These are phyloP conservation scores for Skeletonema grethae DNA, from an alignment of 108 stramenopile genomes.

Conservation along the genomic window DNA sequence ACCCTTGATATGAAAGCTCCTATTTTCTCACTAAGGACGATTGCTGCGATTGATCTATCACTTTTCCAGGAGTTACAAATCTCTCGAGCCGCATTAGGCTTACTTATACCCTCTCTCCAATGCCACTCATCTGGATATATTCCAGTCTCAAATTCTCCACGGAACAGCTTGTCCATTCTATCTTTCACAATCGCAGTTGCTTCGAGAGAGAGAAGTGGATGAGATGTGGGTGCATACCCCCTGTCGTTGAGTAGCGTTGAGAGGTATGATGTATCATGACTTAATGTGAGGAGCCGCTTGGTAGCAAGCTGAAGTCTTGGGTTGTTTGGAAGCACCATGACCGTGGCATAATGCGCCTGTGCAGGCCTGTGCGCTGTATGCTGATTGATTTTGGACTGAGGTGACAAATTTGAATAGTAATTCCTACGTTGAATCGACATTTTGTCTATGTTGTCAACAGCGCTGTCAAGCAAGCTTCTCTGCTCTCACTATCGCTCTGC, in stretches of 20 bases:
- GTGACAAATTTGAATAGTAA: too few relatives aligned
- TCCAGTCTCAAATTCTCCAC: conserved; percentile 61
- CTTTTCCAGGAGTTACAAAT: conserved; percentile 76
- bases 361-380: too few relatives aligned
- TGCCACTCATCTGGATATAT: conserved; percentile 80
- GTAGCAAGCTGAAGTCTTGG: background rate
- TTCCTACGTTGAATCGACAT: too few relatives aligned
- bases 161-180: conserved; percentile 36
- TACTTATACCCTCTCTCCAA: conserved; percentile 56
- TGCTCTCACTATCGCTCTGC: too few relatives aligned
- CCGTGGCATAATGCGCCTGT: too few relatives aligned
- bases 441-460: too few relatives aligned
- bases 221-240: background rate
- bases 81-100: conserved; percentile 46
- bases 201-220: background rate
- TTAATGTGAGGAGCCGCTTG: background rate
- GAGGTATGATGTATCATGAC: background rate
- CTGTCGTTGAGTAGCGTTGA: background rate
- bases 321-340: too few relatives aligned
- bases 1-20: conserved; percentile 41
- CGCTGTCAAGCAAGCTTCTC: too few relatives aligned
- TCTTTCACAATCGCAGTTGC: conserved; percentile 3
- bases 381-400: too few relatives aligned
- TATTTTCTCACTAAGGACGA: conserved; percentile 46
- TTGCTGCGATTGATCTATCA: conserved; percentile 35